Evolutionary conservation across 495 filamentous ascomycete species (phyloP).

Genomic region (Friedmanniomyces simplex): DNA sequence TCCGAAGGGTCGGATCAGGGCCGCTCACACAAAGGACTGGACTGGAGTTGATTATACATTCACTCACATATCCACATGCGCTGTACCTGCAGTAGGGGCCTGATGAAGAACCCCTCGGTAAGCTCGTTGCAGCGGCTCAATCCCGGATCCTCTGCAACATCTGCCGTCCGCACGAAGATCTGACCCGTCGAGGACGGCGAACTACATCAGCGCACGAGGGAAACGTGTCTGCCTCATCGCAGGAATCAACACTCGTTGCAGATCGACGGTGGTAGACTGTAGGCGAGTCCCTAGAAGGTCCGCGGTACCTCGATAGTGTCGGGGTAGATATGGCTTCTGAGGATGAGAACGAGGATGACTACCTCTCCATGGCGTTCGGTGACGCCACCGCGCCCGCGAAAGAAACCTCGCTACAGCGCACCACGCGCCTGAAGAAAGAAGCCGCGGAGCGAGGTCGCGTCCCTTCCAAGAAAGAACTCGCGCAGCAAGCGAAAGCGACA

Average conservation of each 20-base stretch:
- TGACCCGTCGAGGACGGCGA: no score
- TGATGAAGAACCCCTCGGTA: neutral
- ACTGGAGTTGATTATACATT: no score
- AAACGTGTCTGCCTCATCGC: no score
- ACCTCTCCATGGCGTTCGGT: slow-evolving; percentile 53
- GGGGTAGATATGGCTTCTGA: slow-evolving; percentile 13
- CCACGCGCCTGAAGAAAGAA: slow-evolving; percentile 46
- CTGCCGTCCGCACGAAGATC: no score
- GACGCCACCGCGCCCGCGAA: slow-evolving; percentile 32
- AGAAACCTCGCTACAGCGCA: slow-evolving; percentile 49
- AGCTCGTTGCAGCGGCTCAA: neutral
- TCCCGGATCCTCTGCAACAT: no score
- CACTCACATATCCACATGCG: no score
- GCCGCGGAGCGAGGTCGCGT: slow-evolving; percentile 47
- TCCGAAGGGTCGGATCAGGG: no score
- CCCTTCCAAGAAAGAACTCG: slow-evolving; percentile 73
- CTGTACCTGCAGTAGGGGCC: neutral
- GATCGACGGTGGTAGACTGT: no score
- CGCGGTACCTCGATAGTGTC: neutral
- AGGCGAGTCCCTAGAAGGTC: no score
- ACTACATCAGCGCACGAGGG: no score
- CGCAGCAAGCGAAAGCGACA: slow-evolving; percentile 48
- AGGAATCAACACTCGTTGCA: no score
- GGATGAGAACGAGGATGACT: slow-evolving; percentile 52
- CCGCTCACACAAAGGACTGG: no score